Conservation (phyloP, 331 rosid species). For the Quercus tomentella region DNA sequence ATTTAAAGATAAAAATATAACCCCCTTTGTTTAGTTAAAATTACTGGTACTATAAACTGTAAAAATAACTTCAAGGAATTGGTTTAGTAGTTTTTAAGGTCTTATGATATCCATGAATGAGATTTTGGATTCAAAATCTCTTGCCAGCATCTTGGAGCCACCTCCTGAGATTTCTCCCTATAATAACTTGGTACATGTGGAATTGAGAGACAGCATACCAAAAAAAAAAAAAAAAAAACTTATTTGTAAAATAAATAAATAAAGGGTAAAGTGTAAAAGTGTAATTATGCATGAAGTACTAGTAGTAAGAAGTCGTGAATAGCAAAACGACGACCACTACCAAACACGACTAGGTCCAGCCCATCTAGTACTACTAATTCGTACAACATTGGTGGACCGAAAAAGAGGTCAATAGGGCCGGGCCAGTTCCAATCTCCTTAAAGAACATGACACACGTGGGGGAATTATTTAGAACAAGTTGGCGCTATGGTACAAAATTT, state of each 20-base stretch:
- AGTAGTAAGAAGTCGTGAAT: not conserved
- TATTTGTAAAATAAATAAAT: not conserved
- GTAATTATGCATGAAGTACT: no score
- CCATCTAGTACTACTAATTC: conserved; percentile 9
- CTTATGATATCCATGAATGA: no score
- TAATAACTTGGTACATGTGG: no score
- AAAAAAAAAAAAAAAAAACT: no score
- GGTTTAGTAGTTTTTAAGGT: no score
- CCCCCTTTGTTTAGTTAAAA: no score
- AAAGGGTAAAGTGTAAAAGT: not conserved
- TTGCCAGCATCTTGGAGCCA: no score
- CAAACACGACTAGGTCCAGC: not conserved
- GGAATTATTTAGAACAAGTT: conserved; percentile 6
- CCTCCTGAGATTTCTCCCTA: fast-evolving
- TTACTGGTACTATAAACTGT: no score
- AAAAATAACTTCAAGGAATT: no score
- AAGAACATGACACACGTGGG: conserved; percentile 40
- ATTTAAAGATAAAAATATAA: no score
- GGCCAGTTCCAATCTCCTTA: conserved; percentile 10
- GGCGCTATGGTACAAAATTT: not conserved
- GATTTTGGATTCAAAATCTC: no score
- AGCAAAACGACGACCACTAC: not conserved
- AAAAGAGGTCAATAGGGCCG: conserved; percentile 23
- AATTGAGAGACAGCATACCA: no score
- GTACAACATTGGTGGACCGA: conserved; percentile 36